Evolutionary conservation across 2,329 filamentous ascomycete species (phyloP).

Genomic region (Penicillium italicum): DNA sequence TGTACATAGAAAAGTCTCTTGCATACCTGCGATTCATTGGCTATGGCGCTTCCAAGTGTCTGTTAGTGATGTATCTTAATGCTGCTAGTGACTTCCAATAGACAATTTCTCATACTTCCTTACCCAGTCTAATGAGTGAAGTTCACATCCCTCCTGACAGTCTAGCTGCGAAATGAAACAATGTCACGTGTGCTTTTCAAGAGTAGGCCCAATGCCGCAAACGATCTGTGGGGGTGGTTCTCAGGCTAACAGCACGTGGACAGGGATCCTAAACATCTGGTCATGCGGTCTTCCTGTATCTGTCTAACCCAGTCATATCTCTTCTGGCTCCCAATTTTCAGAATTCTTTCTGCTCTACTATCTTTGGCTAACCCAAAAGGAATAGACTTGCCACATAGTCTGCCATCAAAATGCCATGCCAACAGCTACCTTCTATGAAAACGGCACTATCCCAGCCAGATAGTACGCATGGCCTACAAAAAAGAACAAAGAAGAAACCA

Average conservation of each 20-base stretch:
- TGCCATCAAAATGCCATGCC: neutral
- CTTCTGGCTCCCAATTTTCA: no score
- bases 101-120: conserved; percentile 18
- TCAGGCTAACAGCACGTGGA: neutral
- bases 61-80: conserved; percentile 30
- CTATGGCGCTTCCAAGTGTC: conserved; percentile 24
- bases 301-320: neutral
- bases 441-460: neutral
- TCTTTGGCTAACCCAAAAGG: neutral
- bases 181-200: no score
- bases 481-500: neutral
- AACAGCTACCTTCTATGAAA: neutral
- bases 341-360: no score
- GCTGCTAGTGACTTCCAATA: conserved; percentile 30
- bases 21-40: conserved; percentile 30
- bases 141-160: neutral
- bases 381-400: neutral
- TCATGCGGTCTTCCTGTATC: neutral
- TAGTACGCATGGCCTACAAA: neutral
- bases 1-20: conserved; percentile 44
- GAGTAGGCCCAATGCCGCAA: neutral
- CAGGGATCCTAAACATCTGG: neutral
- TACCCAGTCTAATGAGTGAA: neutral
- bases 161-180: neutral
- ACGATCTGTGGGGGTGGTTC: neutral